A percentile compares a stretch with the other conserved stretches of the same genome.
These are phyloP conservation scores for Suillus sp. DNA, from an alignment of 768 basidiomycete species.

Conservation along the genomic window DNA sequence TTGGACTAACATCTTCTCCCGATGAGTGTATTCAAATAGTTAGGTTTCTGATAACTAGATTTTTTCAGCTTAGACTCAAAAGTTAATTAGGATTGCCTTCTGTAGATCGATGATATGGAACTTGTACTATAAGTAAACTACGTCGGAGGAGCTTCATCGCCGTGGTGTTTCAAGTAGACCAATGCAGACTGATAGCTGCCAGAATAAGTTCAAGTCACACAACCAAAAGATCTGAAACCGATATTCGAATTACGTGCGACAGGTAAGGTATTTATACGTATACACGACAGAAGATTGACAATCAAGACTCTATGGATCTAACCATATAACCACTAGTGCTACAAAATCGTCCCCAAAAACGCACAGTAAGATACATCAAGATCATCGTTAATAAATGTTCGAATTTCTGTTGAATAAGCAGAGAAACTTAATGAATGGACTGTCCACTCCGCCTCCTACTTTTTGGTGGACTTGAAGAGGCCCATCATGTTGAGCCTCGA, in stretches of 20 bases:
- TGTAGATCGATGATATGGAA: background rate
- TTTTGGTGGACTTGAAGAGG: constrained; percentile 33
- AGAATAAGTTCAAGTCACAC: background rate
- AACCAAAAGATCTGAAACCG: background rate
- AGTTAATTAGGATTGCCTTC: background rate
- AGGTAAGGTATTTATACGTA: background rate
- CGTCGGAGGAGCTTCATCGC: background rate
- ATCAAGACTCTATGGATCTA: background rate
- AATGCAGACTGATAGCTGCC: background rate
- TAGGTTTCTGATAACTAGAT: background rate
- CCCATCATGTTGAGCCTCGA: constrained; percentile 32
- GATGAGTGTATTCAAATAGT: background rate
- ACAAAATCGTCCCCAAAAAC: constrained; percentile 2
- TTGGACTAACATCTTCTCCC: background rate
- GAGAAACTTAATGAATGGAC: constrained; percentile 8
- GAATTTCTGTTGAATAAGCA: background rate
- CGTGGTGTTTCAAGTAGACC: background rate
- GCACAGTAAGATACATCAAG: constrained; percentile 2
- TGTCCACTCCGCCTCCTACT: constrained; percentile 17
- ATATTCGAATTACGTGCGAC: background rate
- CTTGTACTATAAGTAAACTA: no score
- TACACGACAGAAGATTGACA: background rate
- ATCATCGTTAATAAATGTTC: constrained; percentile 8
- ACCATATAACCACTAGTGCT: constrained; percentile 9
- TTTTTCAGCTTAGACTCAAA: background rate